Evolutionary conservation across 805 yeast genomes (phyloP), one percentile per base, ranked within the genome.

Genomic region (Metschnikowia reukaufii): DNA sequence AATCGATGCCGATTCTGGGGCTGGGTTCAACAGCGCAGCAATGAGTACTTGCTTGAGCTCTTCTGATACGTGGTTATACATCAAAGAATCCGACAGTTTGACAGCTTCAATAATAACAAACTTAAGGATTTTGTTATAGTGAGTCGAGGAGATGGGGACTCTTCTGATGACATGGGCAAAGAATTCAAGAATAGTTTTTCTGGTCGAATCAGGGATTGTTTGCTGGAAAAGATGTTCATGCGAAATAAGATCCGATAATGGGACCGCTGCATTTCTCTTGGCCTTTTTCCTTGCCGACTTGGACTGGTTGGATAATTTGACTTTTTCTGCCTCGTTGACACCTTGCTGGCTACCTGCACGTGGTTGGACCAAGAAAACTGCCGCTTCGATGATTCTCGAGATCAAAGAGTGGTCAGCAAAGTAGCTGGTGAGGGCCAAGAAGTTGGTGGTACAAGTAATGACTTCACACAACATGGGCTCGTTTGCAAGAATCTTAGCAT

Each of bases 181-280:
- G 55, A 88, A 85, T 2, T 48, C 45, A 42, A 77, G 61, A 6
- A 81, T 68, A 0, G 54, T 44, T 2, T 34, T 23, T 15, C 67
- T 50, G 6, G 81, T 76, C 1, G 46, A 21, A 0, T 50, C 33
- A 4, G 83, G 70, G 13, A 80, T 73, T 8, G 67, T 63, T 7
- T 65, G 58, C 23, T 63, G 61, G 56, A 86, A 85, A 44, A 79
- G 69, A 44, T 78, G 81, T 38, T 82, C 73, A 61, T 85, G 87
- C 0, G 90, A 81, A 39, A 84, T 69, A 25, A 85, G 60, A 65
- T 86, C 95, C 7, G 91, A 78, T 51, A 84, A 65, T 4, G 89
- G 81, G 21, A 73, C 71, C 0, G 78, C 53, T 15, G 64, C 65
- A 32, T 65, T 64, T 38, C 60, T 64, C 52, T 73, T 78, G 56